Evolutionary conservation across 73 alveolate species (phyloP), one percentile per base, ranked within the genome.

Genomic region (Uronychia setigera): DNA sequence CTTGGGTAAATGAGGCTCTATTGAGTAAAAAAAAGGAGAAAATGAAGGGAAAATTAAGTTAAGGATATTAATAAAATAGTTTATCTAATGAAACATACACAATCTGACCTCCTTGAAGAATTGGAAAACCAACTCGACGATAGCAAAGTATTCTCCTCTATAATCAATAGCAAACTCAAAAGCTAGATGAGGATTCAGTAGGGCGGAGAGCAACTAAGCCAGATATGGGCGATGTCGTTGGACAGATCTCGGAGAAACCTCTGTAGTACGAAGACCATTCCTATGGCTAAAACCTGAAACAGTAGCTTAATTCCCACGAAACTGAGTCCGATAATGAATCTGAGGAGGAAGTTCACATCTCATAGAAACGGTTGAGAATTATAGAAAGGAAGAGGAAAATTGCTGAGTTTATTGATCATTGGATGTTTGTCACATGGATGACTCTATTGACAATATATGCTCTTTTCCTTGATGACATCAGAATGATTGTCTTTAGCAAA

Each of bases 401-500:
- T 28, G 81, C 81, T 1, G 27, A 26, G 5, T 33, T 79, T 34
- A 26, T 83, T 0, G 86, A 80, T 29, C 81, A 84, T 58, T 78
- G 78, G 59, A 1, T 58, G 5, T 82, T 67, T 27, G 76, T 90
- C 29, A 77, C 86, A 9, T 76, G 88, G 80, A 92, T 96, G 97
- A 84, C 97, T 29, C 28, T 86, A 31, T 74, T 96, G 0, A 96
- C 99, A 26, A 75, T 96, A 0, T 96, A 96, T 83, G 99, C 98
- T 32, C 84, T 96, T 29, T 96, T 94, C 78, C 95, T 95, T 5
- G 99, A 96, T 85, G 98, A 96, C 87, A 28, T 96, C 27, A 58
- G 99, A 76, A 83, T 89, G 60, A 74, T 86, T 13, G 89, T 84
- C 13, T 35, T 81, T 58, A 33, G 57, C 1, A 85, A 80, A 75